Percentiles rank a stretch among this genome's conserved stretches.
These are phyloP conservation scores for Phytopythium vexans DNA, from an alignment of 352 stramenopile species.

Conservation along the genomic window DNA sequence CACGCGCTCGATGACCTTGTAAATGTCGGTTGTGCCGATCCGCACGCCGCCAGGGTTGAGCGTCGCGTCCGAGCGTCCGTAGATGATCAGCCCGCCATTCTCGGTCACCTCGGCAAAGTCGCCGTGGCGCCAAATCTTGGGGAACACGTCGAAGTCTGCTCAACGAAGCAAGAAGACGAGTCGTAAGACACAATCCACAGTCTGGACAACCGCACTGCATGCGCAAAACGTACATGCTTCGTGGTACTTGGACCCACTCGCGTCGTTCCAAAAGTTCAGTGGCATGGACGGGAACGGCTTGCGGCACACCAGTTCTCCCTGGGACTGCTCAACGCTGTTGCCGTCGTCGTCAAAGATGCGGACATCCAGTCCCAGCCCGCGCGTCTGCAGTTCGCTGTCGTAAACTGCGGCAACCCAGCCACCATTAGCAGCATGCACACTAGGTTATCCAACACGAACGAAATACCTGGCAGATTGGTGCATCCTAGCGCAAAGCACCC, in stretches of 20 bases:
- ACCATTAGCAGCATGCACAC: not conserved
- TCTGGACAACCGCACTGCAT: too few species aligned
- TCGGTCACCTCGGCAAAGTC: conserved; percentile 76
- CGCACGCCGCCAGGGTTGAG: conserved; percentile 75
- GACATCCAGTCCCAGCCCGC: conserved; percentile 77
- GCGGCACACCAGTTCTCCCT: conserved; percentile 67
- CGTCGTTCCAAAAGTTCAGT: conserved; percentile 78
- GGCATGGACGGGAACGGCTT: conserved; percentile 87
- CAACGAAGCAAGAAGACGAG: not conserved
- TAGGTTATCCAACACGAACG: not conserved
- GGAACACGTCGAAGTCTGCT: conserved; percentile 77
- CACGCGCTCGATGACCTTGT: conserved; percentile 75
- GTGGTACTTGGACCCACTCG: conserved; percentile 70
- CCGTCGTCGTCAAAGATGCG: conserved; percentile 66
- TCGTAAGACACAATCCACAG: not conserved
- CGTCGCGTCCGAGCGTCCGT: conserved; percentile 75
- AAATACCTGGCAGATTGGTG: conserved; percentile 62
- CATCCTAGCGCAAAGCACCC: conserved; percentile 75
- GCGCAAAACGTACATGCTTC: conserved; percentile 50
- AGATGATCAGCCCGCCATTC: conserved; percentile 64
- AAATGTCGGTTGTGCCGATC: conserved; percentile 78
- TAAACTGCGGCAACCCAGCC: conserved; percentile 27
- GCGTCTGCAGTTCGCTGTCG: conserved; percentile 77
- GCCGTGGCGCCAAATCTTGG: conserved; percentile 75
- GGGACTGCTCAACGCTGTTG: conserved; percentile 36